Evolutionary conservation across 169 alveolate species (phyloP).

Genomic region (Plasmodium inui): DNA sequence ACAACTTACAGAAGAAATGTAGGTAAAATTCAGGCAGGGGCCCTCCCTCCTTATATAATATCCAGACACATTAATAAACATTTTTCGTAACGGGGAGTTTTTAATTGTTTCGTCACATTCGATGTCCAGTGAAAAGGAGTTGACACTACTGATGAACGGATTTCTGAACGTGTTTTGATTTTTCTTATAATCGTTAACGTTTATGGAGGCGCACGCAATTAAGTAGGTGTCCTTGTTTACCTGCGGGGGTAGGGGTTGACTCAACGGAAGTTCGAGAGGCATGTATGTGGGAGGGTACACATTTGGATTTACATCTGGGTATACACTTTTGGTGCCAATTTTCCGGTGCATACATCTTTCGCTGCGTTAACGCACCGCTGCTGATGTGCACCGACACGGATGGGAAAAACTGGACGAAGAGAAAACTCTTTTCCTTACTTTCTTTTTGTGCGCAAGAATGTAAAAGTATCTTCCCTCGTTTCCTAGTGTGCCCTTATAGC

Average conservation of each 20-base stretch:
- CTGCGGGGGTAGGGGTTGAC: not conserved
- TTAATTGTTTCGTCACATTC: slow-evolving; percentile 58
- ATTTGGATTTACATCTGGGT: not conserved
- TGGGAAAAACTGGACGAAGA: not conserved
- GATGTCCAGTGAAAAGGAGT: slow-evolving; percentile 26
- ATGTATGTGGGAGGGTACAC: not conserved
- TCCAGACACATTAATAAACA: slow-evolving; percentile 54
- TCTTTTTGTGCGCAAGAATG: slow-evolving; percentile 21
- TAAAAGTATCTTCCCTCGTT: slow-evolving; percentile 45
- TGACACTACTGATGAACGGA: slow-evolving; percentile 21
- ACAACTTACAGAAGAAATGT: slow-evolving; percentile 44
- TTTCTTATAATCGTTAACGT: slow-evolving; percentile 45
- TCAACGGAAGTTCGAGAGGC: not conserved
- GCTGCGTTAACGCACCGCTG: not conserved
- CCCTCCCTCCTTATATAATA: slow-evolving; percentile 17
- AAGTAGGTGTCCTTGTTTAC: slow-evolving; percentile 2
- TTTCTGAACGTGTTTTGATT: slow-evolving; percentile 10
- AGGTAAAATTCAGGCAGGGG: slow-evolving; percentile 13
- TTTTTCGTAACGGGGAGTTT: slow-evolving; percentile 13
- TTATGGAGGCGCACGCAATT: slow-evolving; percentile 28
- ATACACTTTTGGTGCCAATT: not conserved
- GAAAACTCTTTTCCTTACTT: slow-evolving; percentile 23
- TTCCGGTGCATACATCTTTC: not conserved
- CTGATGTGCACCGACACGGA: not conserved
- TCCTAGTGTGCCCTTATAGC: slow-evolving; percentile 34